Evolutionary conservation across 805 yeast genomes (phyloP).

Genomic region (Saturnispora bothae): DNA sequence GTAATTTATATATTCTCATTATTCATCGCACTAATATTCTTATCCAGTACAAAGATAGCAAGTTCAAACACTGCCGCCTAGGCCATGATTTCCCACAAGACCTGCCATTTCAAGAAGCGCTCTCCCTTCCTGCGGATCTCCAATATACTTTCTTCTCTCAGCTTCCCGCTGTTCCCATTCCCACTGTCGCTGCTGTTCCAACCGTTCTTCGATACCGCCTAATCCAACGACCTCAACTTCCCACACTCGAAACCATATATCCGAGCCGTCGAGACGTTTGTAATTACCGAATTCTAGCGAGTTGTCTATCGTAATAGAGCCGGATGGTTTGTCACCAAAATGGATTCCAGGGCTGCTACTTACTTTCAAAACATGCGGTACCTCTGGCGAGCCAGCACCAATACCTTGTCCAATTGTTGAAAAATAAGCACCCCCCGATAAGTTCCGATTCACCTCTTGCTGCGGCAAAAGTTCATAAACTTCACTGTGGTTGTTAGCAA

Average conservation of each 20-base stretch:
- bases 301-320: constrained; percentile 69
- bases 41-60: too few relatives aligned
- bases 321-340: constrained; percentile 17
- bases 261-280: constrained; percentile 51
- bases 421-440: constrained; percentile 44
- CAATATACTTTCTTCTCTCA: constrained; percentile 60
- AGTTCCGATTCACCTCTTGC: constrained; percentile 24
- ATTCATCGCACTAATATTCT: too few relatives aligned
- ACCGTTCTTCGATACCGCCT: constrained; percentile 69
- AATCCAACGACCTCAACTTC: constrained; percentile 90
- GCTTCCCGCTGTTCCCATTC: constrained; percentile 91
- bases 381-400: constrained; percentile 61
- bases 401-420: constrained; percentile 68
- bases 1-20: neutral
- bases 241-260: constrained; percentile 58
- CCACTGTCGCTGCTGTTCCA: constrained; percentile 69
- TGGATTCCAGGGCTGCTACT: constrained; percentile 45
- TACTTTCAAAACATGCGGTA: constrained; percentile 45
- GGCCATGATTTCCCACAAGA: constrained; percentile 33
- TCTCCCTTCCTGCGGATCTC: constrained; percentile 68
- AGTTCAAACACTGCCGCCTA: neutral
- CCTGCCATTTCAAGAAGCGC: constrained; percentile 83
- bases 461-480: constrained; percentile 62
- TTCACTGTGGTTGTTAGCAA: constrained; percentile 52
- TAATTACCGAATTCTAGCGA: constrained; percentile 74